phyloP scores from a whole-genome alignment of 1,139 yeast species.

The Pichia sp. region DNA sequence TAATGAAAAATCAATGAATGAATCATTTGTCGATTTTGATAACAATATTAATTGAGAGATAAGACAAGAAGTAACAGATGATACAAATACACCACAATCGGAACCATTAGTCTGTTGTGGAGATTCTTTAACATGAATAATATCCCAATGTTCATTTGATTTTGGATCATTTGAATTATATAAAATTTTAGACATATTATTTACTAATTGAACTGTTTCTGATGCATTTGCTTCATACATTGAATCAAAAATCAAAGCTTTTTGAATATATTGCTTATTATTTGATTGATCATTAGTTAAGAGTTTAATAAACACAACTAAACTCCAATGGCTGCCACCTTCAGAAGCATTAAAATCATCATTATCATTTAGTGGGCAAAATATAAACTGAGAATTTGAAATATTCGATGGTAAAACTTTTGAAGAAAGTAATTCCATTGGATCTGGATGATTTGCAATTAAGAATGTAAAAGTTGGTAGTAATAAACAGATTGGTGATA shows the following conservation, averaged over 20 bases:
- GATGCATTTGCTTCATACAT: constrained; percentile 36
- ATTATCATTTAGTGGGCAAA: constrained; percentile 49
- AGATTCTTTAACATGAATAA: constrained; percentile 28
- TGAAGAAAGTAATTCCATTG: constrained; percentile 26
- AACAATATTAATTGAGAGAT: constrained; percentile 34
- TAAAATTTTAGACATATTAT: constrained; percentile 31
- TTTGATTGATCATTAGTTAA: constrained; percentile 18
- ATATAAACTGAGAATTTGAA: constrained; percentile 37
- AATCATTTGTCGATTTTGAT: constrained; percentile 15
- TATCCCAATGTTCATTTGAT: constrained; percentile 9
- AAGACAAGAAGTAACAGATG: constrained; percentile 41
- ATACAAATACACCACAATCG: constrained; percentile 73
- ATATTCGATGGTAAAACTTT: constrained; percentile 38
- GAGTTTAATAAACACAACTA: constrained; percentile 37
- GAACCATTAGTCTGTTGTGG: constrained; percentile 74
- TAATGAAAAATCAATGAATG: constrained; percentile 31
- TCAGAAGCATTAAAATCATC: constrained; percentile 40
- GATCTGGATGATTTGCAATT: constrained; percentile 28
- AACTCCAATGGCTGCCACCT: constrained; percentile 55
- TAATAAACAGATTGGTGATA: constrained; percentile 22
- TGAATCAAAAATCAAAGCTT: constrained; percentile 42
- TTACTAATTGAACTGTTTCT: constrained; percentile 32
- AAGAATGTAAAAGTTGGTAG: constrained; percentile 31
- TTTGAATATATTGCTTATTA: constrained; percentile 13
- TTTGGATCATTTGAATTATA: constrained; percentile 18